phyloP scores from a whole-genome alignment of 139 green algal species.

The Chlorokybus atmophyticus region DNA sequence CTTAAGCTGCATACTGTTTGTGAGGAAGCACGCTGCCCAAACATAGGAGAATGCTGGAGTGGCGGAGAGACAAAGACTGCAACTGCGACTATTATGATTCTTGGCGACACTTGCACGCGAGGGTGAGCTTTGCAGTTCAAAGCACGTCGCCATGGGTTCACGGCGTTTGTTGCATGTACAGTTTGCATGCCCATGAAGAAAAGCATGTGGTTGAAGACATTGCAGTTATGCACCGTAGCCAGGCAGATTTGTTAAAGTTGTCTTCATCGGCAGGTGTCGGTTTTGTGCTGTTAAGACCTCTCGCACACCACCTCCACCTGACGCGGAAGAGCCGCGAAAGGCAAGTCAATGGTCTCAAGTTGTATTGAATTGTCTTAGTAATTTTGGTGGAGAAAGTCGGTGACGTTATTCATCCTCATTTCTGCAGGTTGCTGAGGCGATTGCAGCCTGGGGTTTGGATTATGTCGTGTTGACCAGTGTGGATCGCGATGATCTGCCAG shows the following conservation, averaged over 20 bases:
- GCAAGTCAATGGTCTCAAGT: no score
- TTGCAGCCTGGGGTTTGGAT: constrained; percentile 88
- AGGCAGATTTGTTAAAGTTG: constrained; percentile 2
- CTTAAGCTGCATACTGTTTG: constrained; percentile 94
- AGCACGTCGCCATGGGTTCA: neutral
- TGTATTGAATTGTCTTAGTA: no score
- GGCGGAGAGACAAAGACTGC: constrained; percentile 49
- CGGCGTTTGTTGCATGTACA: neutral
- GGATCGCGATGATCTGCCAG: constrained; percentile 89
- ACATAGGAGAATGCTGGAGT: constrained; percentile 77
- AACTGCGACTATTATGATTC: constrained; percentile 92
- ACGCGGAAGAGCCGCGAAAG: no score
- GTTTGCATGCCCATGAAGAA: no score
- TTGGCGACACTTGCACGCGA: constrained; percentile 50
- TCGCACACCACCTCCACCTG: constrained; percentile 74
- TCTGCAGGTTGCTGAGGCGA: constrained; percentile 75
- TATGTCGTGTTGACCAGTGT: constrained; percentile 98
- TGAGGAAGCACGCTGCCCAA: constrained; percentile 87
- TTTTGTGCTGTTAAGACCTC: constrained; percentile 96
- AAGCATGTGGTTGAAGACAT: no score
- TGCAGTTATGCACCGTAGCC: neutral
- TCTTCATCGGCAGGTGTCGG: constrained; percentile 17
- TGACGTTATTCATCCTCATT: no score
- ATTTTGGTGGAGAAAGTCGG: no score
- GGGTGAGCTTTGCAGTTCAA: constrained; percentile 26